Evolutionary conservation across 2,329 filamentous ascomycete species (phyloP), one percentile per base, ranked within the genome.

Genomic region (Aspergillus unguis): DNA sequence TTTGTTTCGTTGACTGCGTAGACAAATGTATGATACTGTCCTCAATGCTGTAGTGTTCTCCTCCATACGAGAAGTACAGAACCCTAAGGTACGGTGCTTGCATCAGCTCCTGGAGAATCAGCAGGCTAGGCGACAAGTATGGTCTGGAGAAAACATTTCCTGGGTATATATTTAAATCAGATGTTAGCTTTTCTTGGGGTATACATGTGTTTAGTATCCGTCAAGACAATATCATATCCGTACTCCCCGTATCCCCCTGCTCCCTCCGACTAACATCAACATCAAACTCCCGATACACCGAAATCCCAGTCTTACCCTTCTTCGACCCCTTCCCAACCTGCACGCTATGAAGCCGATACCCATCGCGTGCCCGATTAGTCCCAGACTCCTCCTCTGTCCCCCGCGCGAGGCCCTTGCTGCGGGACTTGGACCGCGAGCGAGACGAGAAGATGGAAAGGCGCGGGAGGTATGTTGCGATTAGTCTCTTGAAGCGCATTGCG

Each of bases 401-500:
- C n/a, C 33, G 33, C n/a, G 17, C 27, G 2, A 33, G 32, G 10
- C 37, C 17, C 37, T 7, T 40, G 10, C 42, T 44, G 6, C 43
- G 43, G 6, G 32, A 28, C 3, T 32, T 23, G 5, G 33, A 37
- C 6, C 44, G 25, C 9, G 44, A 44, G 38, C 45, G 33, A 28
- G 51, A 54, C 10, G 54, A 53, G 28, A 51, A 54, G 6, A 52
- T 7, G 17, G 51, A 43, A 2, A 53, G 26, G 6, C 27, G 23
- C 1, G 51, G 51, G 17, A 53, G 38, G 32, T 58, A 58, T 11
- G 44, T 44, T 7, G 42, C 41, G 17, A 57, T 48, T 17, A 58
- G 46, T 4, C 32, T 33, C 35, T 58, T 57, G 54, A 54, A 51
- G 17, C 49, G 54, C 56, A 58, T 57, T 10, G 57, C 55, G 25